Conservation (phyloP, 805 yeast species). For the Komagataella ulmi region DNA sequence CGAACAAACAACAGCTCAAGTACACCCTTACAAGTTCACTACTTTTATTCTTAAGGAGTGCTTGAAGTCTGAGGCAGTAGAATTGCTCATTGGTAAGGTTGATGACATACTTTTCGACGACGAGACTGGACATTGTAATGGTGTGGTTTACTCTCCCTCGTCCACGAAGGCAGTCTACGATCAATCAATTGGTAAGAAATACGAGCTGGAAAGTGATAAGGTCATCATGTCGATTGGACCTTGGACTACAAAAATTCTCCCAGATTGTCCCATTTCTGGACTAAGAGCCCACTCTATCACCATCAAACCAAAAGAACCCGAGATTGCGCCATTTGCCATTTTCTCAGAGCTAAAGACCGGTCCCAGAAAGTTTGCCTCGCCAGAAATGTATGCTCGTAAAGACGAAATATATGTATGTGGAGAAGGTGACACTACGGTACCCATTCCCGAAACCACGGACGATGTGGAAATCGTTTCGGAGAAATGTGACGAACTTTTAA, state of each 20-base stretch:
- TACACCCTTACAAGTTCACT: slow-evolving; percentile 93
- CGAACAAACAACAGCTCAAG: slow-evolving; percentile 85
- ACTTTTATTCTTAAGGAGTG: slow-evolving; percentile 69
- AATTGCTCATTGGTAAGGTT: slow-evolving; percentile 75
- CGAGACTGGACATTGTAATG: slow-evolving; percentile 55
- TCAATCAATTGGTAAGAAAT: slow-evolving; percentile 16
- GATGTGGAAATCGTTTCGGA: slow-evolving; percentile 81
- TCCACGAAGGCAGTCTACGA: slow-evolving; percentile 20
- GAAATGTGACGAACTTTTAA: slow-evolving; percentile 79
- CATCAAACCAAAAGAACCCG: slow-evolving; percentile 52
- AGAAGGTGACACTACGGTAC: slow-evolving; percentile 86
- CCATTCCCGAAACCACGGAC: slow-evolving; percentile 87
- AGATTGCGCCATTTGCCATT: slow-evolving; percentile 85
- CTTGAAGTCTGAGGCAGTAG: slow-evolving; percentile 71
- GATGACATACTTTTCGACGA: slow-evolving; percentile 49
- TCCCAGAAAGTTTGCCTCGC: slow-evolving; percentile 61
- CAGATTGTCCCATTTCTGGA: slow-evolving; percentile 91
- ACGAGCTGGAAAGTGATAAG: slow-evolving; percentile 53
- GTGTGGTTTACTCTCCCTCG: slow-evolving; percentile 43
- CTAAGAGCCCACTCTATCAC: slow-evolving; percentile 93
- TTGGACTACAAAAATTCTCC: slow-evolving; percentile 86
- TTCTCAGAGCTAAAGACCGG: slow-evolving; percentile 81
- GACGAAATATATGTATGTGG: slow-evolving; percentile 97
- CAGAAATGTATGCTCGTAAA: slow-evolving; percentile 88
- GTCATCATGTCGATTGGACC: slow-evolving; percentile 89